phyloP scores from a whole-genome alignment of 495 filamentous ascomycete species.

The Friedmanniomyces simplex region DNA sequence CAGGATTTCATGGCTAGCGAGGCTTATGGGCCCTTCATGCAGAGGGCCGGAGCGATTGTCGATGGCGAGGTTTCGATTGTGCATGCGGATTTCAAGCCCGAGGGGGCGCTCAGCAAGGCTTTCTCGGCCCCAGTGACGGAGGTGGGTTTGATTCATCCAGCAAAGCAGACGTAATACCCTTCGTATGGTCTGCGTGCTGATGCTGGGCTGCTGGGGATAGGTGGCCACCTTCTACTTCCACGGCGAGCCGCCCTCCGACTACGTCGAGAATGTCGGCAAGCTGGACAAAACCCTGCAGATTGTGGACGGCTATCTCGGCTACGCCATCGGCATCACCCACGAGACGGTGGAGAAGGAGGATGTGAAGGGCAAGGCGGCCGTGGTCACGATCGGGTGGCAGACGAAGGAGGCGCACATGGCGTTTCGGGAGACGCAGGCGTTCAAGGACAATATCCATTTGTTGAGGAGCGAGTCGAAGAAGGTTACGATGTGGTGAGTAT shows the following conservation, averaged over 20 bases:
- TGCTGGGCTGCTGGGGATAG: background rate
- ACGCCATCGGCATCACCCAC: slow-evolving; percentile 9
- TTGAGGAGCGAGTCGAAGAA: slow-evolving; percentile 15
- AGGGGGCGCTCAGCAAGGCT: background rate
- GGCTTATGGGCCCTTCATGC: slow-evolving; percentile 14
- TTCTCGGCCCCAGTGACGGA: slow-evolving; percentile 19
- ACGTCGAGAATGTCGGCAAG: slow-evolving; percentile 3
- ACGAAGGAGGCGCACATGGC: slow-evolving; percentile 16
- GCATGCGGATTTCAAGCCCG: slow-evolving; percentile 18
- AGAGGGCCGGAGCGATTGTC: slow-evolving; percentile 2
- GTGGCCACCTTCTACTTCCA: slow-evolving; percentile 19
- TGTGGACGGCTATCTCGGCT: background rate
- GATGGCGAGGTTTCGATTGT: background rate
- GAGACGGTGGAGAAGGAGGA: slow-evolving; percentile 20
- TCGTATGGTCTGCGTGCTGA: background rate
- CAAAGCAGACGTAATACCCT: background rate
- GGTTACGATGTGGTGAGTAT: slow-evolving; percentile 14
- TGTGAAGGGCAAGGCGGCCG: slow-evolving; percentile 17
- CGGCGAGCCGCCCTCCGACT: slow-evolving; percentile 10
- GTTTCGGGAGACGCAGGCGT: slow-evolving; percentile 6
- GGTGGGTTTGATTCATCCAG: no score
- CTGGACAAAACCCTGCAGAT: slow-evolving; percentile 2
- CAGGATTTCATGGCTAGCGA: slow-evolving; percentile 10
- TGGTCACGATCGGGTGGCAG: slow-evolving; percentile 15
- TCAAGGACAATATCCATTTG: slow-evolving; percentile 19